Evolutionary conservation across 768 basidiomycete genomes (phyloP).

Genomic region (Sarcodon aspratus): DNA sequence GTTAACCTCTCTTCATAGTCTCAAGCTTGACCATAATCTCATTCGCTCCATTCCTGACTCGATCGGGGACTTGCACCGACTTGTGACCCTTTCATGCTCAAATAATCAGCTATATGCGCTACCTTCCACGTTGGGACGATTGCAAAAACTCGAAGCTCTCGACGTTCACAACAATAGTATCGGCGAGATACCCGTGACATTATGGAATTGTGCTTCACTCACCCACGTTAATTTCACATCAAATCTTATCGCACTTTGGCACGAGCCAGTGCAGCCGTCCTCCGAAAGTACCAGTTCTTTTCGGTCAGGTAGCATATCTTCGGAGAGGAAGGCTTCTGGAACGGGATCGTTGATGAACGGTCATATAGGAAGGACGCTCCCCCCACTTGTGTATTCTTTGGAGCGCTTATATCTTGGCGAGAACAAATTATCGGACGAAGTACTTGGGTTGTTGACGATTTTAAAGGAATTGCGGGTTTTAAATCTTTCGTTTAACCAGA

Average conservation of each 20-base stretch:
- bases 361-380: conserved; percentile 19
- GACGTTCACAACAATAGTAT: conserved; percentile 92
- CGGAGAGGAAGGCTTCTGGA: conserved; percentile 35
- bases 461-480: conserved; percentile 71
- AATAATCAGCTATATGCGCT: conserved; percentile 79
- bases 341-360: conserved; percentile 13
- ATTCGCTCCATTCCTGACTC: conserved; percentile 79
- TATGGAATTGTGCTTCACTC: conserved; percentile 81
- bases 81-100: conserved; percentile 74
- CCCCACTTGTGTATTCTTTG: conserved; percentile 59
- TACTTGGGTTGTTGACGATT: conserved; percentile 60
- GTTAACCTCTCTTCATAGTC: conserved; percentile 54
- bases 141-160: conserved; percentile 64
- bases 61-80: conserved; percentile 58
- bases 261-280: conserved; percentile 38
- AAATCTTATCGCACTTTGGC: conserved; percentile 70
- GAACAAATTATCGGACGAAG: conserved; percentile 76
- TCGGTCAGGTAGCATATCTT: conserved; percentile 2
- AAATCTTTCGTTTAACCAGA: conserved; percentile 91
- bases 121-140: conserved; percentile 62
- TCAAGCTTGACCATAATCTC: conserved; percentile 80
- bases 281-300: conserved; percentile 3
- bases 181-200: conserved; percentile 52
- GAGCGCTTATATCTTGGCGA: conserved; percentile 81
- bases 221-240: conserved; percentile 75